These are phyloP conservation scores for Phanerodontia chrysosporium DNA, from an alignment of 768 basidiomycete species.

Conservation along the genomic window DNA sequence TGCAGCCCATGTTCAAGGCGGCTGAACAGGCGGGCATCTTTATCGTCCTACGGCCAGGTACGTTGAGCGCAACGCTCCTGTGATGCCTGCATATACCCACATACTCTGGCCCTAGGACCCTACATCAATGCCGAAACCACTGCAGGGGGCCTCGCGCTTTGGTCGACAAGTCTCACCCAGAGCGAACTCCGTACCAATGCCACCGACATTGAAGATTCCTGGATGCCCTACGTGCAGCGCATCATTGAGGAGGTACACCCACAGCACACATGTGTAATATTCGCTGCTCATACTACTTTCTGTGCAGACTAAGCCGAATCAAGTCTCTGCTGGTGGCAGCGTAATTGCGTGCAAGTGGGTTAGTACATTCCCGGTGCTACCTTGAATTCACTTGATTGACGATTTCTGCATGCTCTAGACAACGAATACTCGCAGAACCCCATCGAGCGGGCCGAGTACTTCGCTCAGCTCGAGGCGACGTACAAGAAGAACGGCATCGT, in stretches of 20 bases:
- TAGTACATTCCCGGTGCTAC: constrained; percentile 6
- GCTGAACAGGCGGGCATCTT: constrained; percentile 72
- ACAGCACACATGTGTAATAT: background rate
- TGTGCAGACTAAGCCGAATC: background rate
- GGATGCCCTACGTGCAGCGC: constrained; percentile 67
- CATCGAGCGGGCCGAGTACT: constrained; percentile 25
- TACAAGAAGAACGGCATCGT: constrained; percentile 18
- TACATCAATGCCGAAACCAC: constrained; percentile 82
- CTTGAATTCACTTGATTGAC: background rate
- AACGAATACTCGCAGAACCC: constrained; percentile 59
- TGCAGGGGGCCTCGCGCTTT: constrained; percentile 68
- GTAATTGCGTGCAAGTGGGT: constrained; percentile 55
- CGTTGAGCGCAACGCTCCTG: constrained; percentile 11
- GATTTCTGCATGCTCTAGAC: constrained; percentile 35
- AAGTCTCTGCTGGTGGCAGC: constrained; percentile 35
- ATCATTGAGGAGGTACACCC: constrained; percentile 39
- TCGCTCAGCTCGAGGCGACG: constrained; percentile 19
- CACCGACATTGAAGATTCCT: constrained; percentile 63
- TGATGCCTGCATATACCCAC: background rate
- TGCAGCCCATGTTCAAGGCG: constrained; percentile 70
- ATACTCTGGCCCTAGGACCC: constrained; percentile 4
- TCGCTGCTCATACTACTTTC: background rate
- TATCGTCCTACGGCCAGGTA: constrained; percentile 76
- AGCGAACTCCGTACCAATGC: constrained; percentile 71
- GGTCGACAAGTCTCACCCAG: constrained; percentile 66